Evolutionary conservation across 1,139 yeast species (phyloP), one percentile per base, ranked within the genome.

Genomic region (Nakaseomyces delphensis): DNA sequence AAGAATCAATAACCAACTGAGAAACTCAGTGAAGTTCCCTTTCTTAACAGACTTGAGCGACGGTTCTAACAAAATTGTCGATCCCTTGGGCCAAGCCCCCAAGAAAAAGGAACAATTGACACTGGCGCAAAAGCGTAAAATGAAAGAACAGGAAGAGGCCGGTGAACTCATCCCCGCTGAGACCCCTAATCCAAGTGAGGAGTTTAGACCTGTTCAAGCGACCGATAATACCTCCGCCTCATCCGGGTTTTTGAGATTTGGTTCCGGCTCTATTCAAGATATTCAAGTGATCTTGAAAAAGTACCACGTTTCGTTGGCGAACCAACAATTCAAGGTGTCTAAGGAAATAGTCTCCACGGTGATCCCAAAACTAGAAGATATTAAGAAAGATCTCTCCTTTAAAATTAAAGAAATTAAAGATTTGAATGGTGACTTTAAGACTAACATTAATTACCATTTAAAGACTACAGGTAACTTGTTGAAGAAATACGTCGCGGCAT

Each of bases 321-420:
- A 64, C 37, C 72, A 66, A 45, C 75, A 73, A 48, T 59, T 66
- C 40, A 63, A 65, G 39, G 62, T 84, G 0, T 71, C 78, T 40
- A 76, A 75, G 52, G 86, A 81, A 44, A 64, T 83, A 44, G 71
- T 71, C 30, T 60, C 68, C n/a, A 67, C 72, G 27, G 66, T 81
- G 21, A 71, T 82, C 14, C 91, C 91, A 31, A 74, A 79, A 54
- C 64, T 83, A 40, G 89, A 82, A 52, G 83, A 77, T 49, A 68
- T 83, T 50, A 71, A 82, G 46, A 80, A 76, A 52, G 86, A 81
- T 57, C 64, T 83, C 46, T 67, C 74, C 36, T 69, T 73, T 38
- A 81, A 83, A 50, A 78, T 82, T 42, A 79, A 77, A 57, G 89
- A 82, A 59, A 55, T 56, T 36, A 60, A 59, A 45, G 62, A 57